Conservation (phyloP, 1,139 yeast genomes). For the Maudiozyma humilis region DNA sequence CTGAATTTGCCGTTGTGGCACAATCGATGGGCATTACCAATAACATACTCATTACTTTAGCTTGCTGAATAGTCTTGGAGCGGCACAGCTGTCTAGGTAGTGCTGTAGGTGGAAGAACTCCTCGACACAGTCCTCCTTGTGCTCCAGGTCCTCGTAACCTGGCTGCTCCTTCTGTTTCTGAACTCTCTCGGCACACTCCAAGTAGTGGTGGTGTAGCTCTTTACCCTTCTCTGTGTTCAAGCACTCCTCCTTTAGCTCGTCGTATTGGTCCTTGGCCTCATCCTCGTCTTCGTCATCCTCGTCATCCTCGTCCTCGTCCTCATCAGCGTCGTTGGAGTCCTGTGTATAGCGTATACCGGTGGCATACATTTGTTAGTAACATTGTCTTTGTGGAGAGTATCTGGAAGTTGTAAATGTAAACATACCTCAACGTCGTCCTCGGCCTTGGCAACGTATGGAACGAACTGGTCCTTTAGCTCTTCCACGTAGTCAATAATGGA, state of each 20-base stretch:
- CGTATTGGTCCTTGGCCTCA: constrained; percentile 61
- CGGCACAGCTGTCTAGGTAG: constrained; percentile 85
- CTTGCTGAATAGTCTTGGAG: constrained; percentile 81
- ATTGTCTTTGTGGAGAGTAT: neutral
- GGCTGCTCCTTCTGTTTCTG: constrained; percentile 77
- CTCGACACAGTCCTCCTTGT: constrained; percentile 96
- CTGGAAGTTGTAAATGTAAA: neutral
- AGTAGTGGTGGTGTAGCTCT: constrained; percentile 77
- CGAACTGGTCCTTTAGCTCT: constrained; percentile 73
- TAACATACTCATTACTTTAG: constrained; percentile 66
- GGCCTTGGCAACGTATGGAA: constrained; percentile 79
- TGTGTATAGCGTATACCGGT: neutral
- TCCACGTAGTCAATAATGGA: constrained; percentile 47
- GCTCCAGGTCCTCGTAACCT: constrained; percentile 66
- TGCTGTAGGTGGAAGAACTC: constrained; percentile 97
- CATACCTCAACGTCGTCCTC: constrained; percentile 39
- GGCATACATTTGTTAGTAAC: constrained; percentile 1
- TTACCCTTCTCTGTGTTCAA: constrained; percentile 60
- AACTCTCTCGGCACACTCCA: constrained; percentile 93
- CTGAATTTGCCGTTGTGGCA: neutral
- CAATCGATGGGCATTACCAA: too few relatives aligned
- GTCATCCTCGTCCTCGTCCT: constrained; percentile 61
- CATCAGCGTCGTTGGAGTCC: constrained; percentile 26
- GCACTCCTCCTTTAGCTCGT: constrained; percentile 60
- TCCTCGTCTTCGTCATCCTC: constrained; percentile 78